A percentile compares a stretch with the other conserved stretches of the same genome.
Conservation (phyloP, 164 flowering plant species). For the Tetrastigma voinierianum region DNA sequence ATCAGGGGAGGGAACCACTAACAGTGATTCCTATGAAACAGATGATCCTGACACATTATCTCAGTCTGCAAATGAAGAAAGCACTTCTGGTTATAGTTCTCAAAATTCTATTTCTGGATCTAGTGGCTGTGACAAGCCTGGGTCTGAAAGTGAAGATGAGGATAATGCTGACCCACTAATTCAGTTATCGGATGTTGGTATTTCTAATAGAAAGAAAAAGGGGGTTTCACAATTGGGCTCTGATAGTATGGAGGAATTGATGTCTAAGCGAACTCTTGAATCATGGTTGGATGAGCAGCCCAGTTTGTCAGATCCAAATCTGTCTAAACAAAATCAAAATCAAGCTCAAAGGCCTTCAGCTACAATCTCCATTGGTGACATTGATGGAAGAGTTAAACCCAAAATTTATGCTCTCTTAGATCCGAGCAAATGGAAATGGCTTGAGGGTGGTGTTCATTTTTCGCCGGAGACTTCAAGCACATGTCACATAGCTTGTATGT, state of each 20-base stretch:
- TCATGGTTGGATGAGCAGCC: slow-evolving; percentile 88
- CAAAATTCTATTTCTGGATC: slow-evolving; percentile 43
- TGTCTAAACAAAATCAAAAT: slow-evolving; percentile 34
- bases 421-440: slow-evolving; percentile 80
- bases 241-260: slow-evolving; percentile 50
- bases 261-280: slow-evolving; percentile 68
- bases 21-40: slow-evolving; percentile 30
- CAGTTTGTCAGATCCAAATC: slow-evolving; percentile 28
- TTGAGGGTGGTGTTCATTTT: slow-evolving; percentile 79
- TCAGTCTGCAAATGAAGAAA: slow-evolving; percentile 63
- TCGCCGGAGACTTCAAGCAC: slow-evolving; percentile 69
- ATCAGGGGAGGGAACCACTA: slow-evolving; percentile 17
- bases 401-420: slow-evolving; percentile 63
- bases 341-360: slow-evolving; percentile 47
- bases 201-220: slow-evolving; percentile 21
- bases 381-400: slow-evolving; percentile 47
- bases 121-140: slow-evolving; percentile 32
- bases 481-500: slow-evolving; percentile 65
- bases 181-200: slow-evolving; percentile 61
- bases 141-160: slow-evolving; percentile 42
- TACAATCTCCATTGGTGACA: slow-evolving; percentile 66
- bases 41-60: slow-evolving; percentile 56
- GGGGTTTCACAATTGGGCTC: slow-evolving; percentile 31
- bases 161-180: slow-evolving; percentile 49
- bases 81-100: slow-evolving; percentile 61